Evolutionary conservation across 2,329 filamentous ascomycete genomes (phyloP).

Genomic region (Scedosporium apiospermum): DNA sequence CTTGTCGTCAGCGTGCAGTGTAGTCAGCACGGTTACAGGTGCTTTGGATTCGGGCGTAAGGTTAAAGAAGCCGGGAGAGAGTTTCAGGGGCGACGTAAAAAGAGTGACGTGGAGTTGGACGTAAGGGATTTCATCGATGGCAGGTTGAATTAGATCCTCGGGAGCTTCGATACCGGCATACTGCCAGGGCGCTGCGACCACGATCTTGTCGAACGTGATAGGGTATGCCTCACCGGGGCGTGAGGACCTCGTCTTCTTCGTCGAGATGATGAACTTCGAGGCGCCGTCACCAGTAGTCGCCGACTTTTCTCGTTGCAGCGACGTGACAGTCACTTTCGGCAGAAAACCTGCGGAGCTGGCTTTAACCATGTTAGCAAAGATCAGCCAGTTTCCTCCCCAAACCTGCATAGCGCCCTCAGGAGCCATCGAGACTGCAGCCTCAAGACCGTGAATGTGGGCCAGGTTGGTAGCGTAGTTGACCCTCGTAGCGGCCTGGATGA

Average conservation of each 20-base stretch:
- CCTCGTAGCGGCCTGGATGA: conserved; percentile 82
- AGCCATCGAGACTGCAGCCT: conserved; percentile 87
- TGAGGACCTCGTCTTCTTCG: conserved; percentile 16
- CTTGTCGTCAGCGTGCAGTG: conserved; percentile 54
- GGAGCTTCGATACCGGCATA: conserved; percentile 60
- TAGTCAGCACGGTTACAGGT: conserved; percentile 75
- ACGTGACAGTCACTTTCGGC: conserved; percentile 59
- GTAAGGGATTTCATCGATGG: conserved; percentile 75
- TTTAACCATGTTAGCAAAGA: conserved; percentile 75
- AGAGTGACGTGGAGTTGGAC: conserved; percentile 81
- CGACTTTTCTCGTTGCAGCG: conserved; percentile 42
- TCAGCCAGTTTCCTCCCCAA: conserved; percentile 83
- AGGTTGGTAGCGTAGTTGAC: conserved; percentile 95
- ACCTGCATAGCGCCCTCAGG: conserved; percentile 75
- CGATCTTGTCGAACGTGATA: conserved; percentile 63
- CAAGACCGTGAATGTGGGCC: conserved; percentile 75
- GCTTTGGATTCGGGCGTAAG: conserved; percentile 46
- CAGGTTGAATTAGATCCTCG: conserved; percentile 55
- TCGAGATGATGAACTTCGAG: conserved; percentile 36
- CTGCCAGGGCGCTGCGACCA: conserved; percentile 78
- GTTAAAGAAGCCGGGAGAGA: conserved; percentile 66
- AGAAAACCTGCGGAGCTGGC: conserved; percentile 50
- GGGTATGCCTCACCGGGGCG: conserved; percentile 28
- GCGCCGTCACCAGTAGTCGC: conserved; percentile 26
- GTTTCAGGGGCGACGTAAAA: conserved; percentile 65